A percentile compares a stretch with the other conserved stretches of the same genome.
Evolutionary conservation across 2,329 filamentous ascomycete species (phyloP).

Genomic region (Aspergillus neoniger): DNA sequence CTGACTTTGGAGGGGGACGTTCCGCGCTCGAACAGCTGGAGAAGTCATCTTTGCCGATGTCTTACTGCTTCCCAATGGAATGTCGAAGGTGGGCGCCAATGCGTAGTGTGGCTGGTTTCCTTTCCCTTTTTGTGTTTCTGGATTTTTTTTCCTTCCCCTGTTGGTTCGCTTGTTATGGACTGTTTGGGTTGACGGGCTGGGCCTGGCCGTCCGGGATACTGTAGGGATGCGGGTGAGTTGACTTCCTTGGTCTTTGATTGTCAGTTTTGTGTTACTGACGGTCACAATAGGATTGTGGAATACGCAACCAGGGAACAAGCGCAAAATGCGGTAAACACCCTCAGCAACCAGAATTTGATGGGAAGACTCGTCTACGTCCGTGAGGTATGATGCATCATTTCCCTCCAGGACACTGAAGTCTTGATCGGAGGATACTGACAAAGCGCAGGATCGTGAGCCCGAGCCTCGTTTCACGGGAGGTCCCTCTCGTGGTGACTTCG

Average conservation of each 20-base stretch:
- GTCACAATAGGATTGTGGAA: constrained; percentile 85
- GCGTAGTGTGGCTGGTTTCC: constrained; percentile 81
- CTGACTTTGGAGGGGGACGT: constrained; percentile 34
- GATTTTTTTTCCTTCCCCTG: constrained; percentile 35
- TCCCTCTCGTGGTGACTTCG: constrained; percentile 65
- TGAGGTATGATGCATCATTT: constrained; percentile 64
- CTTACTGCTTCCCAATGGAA: constrained; percentile 99
- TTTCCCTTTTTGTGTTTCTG: constrained; percentile 44
- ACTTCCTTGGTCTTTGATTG: neutral
- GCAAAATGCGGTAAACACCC: constrained; percentile 92
- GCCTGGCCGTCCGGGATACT: constrained; percentile 80
- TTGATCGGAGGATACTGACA: constrained; percentile 13
- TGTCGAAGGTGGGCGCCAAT: constrained; percentile 99
- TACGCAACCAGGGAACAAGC: constrained; percentile 99
- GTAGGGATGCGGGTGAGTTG: constrained; percentile 99
- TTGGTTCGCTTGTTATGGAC: constrained; percentile 70
- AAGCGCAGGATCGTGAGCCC: constrained; percentile 82
- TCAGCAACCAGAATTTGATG: constrained; percentile 99
- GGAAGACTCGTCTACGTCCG: constrained; percentile 97
- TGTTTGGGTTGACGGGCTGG: constrained; percentile 98
- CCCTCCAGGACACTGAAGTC: neutral
- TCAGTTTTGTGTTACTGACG: constrained; percentile 1
- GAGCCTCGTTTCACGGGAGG: constrained; percentile 93
- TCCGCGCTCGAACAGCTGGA: constrained; percentile 67
- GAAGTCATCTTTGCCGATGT: constrained; percentile 99